These are phyloP conservation scores for Phytopythium litorale DNA, from an alignment of 352 stramenopile genomes.

Conservation along the genomic window DNA sequence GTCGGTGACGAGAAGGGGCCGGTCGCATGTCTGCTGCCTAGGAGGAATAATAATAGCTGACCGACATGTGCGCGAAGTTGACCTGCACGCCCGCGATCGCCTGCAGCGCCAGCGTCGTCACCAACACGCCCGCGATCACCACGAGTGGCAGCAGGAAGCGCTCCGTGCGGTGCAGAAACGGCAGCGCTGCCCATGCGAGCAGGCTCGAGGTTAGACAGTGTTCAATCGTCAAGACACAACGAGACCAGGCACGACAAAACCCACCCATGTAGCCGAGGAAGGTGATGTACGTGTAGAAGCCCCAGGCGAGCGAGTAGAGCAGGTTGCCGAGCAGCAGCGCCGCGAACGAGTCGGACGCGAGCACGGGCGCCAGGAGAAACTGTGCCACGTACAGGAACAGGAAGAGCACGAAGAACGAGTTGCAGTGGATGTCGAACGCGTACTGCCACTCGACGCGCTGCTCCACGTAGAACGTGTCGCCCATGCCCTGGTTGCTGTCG, in stretches of 20 bases:
- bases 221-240: neutral
- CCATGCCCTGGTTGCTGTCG: slow-evolving; percentile 49
- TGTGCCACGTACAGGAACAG: slow-evolving; percentile 95
- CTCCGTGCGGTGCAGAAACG: slow-evolving; percentile 89
- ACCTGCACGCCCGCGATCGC: slow-evolving; percentile 58
- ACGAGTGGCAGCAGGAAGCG: slow-evolving; percentile 86
- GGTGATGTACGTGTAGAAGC: slow-evolving; percentile 98
- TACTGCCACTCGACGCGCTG: slow-evolving; percentile 99
- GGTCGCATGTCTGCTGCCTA: slow-evolving; percentile 9
- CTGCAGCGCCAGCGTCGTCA: slow-evolving; percentile 81
- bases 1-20: neutral
- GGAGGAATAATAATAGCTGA: slow-evolving; percentile 78
- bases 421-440: slow-evolving; percentile 99
- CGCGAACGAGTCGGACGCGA: slow-evolving; percentile 88
- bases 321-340: slow-evolving; percentile 91
- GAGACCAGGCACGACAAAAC: slow-evolving; percentile 1
- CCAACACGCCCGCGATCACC: slow-evolving; percentile 63
- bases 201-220: neutral
- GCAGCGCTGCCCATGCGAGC: slow-evolving; percentile 45
- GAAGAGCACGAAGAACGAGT: slow-evolving; percentile 98
- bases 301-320: slow-evolving; percentile 92
- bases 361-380: slow-evolving; percentile 94
- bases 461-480: slow-evolving; percentile 88
- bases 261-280: slow-evolving; percentile 95
- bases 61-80: slow-evolving; percentile 74